Percentiles rank a stretch among this genome's conserved stretches.
Conservation (phyloP, 1,284 basidiomycete genomes). For the Austroboletus niveus region DNA sequence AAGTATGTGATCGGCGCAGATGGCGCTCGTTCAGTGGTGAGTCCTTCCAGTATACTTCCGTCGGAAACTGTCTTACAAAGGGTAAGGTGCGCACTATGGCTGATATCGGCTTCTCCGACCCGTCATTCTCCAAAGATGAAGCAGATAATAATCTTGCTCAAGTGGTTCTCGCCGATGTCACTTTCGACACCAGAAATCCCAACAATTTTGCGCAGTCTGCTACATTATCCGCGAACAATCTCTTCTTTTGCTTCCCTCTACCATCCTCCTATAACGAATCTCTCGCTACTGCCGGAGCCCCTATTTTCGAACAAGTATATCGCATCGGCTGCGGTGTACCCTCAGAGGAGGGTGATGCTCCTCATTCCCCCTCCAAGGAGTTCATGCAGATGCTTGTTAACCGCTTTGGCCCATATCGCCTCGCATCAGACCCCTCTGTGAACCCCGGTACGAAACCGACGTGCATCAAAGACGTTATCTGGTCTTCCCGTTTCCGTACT, state of each 20-base stretch:
- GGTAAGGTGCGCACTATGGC: conserved; percentile 20
- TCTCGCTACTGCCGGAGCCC: conserved; percentile 13
- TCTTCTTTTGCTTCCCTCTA: conserved; percentile 32
- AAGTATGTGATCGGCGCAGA: conserved; percentile 56
- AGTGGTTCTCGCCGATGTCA: conserved; percentile 23
- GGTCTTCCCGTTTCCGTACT: conserved; percentile 42
- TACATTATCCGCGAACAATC: conserved; percentile 22
- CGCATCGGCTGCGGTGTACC: conserved; percentile 38
- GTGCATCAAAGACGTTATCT: conserved; percentile 32
- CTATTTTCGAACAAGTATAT: conserved; percentile 18
- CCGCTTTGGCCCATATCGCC: conserved; percentile 31
- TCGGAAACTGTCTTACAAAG: conserved; percentile 18
- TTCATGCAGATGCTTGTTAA: conserved; percentile 40
- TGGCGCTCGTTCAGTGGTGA: conserved; percentile 51
- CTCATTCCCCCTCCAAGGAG: conserved; percentile 28
- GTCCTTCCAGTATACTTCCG: conserved; percentile 13
- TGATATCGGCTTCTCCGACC: conserved; percentile 20
- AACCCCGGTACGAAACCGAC: conserved; percentile 18
- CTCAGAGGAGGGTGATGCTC: conserved; percentile 30
- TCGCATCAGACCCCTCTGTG: conserved; percentile 22
- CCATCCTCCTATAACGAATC: conserved; percentile 26
- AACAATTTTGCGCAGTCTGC: neutral
- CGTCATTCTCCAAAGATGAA: neutral
- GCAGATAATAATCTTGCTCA: conserved; percentile 18
- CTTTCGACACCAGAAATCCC: conserved; percentile 7